A percentile compares a stretch with the other conserved stretches of the same genome.
Conservation (phyloP, 2,329 filamentous ascomycete genomes). For the Colletotrichum lupini region DNA sequence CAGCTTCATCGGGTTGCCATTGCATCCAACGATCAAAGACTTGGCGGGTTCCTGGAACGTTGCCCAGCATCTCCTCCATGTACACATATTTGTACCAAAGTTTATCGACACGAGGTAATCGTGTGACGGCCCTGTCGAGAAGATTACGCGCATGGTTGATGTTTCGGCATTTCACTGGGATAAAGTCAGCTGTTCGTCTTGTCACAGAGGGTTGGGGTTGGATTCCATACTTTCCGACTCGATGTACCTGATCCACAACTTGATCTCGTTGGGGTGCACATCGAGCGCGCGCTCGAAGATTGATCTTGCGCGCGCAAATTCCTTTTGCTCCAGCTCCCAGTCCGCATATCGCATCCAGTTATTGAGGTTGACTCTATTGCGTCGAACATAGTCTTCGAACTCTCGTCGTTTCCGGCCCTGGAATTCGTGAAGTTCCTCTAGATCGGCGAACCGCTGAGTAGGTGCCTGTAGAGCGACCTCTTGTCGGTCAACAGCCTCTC, state of each 20-base stretch:
- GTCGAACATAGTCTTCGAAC: slow-evolving; percentile 97
- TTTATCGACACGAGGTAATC: slow-evolving; percentile 91
- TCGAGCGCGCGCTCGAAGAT: slow-evolving; percentile 96
- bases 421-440: slow-evolving; percentile 98
- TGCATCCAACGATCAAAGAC: slow-evolving; percentile 99
- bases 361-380: slow-evolving; percentile 95
- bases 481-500: slow-evolving; percentile 96
- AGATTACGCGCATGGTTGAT: slow-evolving; percentile 98
- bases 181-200: not conserved
- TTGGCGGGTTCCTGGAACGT: slow-evolving; percentile 89
- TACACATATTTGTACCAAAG: slow-evolving; percentile 99
- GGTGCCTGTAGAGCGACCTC: slow-evolving; percentile 89
- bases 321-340: slow-evolving; percentile 98
- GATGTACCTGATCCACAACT: slow-evolving; percentile 92
- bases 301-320: slow-evolving; percentile 89
- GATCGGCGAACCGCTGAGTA: slow-evolving; percentile 92
- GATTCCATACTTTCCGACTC: slow-evolving; percentile 92
- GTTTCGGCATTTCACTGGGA: slow-evolving; percentile 65
- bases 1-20: slow-evolving; percentile 96
- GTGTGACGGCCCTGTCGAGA: slow-evolving; percentile 92
- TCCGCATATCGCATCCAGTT: slow-evolving; percentile 99
- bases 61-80: slow-evolving; percentile 97
- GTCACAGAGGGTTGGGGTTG: not conserved
- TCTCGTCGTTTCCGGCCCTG: slow-evolving; percentile 96
- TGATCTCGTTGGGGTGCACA: slow-evolving; percentile 86